Percentiles rank a stretch among this genome's conserved stretches.
phyloP scores from a whole-genome alignment of 805 yeast genomes.

The Aciculoconidium aculeatum region DNA sequence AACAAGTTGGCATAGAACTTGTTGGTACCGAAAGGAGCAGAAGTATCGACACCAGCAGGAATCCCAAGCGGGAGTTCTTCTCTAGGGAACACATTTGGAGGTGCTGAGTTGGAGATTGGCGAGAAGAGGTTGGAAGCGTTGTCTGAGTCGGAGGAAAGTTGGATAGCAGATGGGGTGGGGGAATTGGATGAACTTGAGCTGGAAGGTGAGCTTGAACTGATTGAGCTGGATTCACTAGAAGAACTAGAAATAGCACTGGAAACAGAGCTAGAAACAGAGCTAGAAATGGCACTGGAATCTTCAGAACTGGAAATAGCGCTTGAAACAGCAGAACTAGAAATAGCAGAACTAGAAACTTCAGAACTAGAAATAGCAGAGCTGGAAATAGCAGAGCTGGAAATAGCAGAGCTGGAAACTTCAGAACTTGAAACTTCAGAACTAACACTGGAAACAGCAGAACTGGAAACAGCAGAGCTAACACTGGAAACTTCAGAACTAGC shows the following conservation, averaged over 20 bases:
- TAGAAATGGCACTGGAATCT: neutral
- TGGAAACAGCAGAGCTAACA: neutral
- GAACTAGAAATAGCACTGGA: neutral
- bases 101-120: slow-evolving; percentile 40
- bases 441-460: neutral
- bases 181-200: neutral
- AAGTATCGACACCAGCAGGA: slow-evolving; percentile 44
- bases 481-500: neutral
- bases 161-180: neutral
- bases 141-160: neutral
- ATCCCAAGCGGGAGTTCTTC: slow-evolving; percentile 39
- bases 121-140: slow-evolving; percentile 34
- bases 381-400: slow-evolving; percentile 1
- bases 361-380: neutral
- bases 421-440: neutral
- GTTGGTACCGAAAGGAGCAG: slow-evolving; percentile 56
- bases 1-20: slow-evolving; percentile 68
- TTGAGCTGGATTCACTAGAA: slow-evolving; percentile 2
- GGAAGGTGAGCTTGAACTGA: slow-evolving; percentile 1
- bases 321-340: slow-evolving; percentile 1
- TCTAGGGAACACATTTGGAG: slow-evolving; percentile 41
- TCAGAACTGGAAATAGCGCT: neutral
- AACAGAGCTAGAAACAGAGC: neutral
- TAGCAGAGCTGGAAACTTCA: neutral
- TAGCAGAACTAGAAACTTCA: neutral